phyloP scores from a whole-genome alignment of 2,329 filamentous ascomycete genomes.

The Neurospora sp. region DNA sequence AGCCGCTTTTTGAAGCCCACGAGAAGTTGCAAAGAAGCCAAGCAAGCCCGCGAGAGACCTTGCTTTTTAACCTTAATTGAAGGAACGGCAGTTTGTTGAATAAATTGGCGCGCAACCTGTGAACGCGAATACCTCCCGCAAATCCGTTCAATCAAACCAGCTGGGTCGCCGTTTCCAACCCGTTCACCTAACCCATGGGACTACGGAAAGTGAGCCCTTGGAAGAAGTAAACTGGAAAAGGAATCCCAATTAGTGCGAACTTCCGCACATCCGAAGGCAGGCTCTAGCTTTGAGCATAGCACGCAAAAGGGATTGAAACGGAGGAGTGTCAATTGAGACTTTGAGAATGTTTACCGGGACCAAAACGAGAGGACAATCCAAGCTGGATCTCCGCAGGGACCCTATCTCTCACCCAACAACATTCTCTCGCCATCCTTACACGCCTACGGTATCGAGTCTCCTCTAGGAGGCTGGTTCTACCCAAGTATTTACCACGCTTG shows the following conservation, averaged over 20 bases:
- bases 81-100: no score
- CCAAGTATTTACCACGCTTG: background rate
- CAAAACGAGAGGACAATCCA: background rate
- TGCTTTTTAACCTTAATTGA: no score
- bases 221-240: background rate
- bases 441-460: background rate
- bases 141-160: no score
- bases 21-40: background rate
- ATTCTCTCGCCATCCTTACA: background rate
- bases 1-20: background rate
- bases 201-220: background rate
- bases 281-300: background rate
- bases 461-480: background rate
- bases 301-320: background rate
- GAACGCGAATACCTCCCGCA: no score
- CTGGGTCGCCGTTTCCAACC: no score
- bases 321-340: background rate
- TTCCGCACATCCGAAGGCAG: background rate
- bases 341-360: background rate
- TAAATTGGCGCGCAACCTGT: no score
- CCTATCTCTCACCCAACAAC: background rate
- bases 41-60: background rate
- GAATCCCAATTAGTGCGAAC: background rate
- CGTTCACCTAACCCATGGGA: background rate
- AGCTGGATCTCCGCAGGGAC: background rate